phyloP scores from a whole-genome alignment of 192 early-diverging fungal species.

The Coemansia sp. region DNA sequence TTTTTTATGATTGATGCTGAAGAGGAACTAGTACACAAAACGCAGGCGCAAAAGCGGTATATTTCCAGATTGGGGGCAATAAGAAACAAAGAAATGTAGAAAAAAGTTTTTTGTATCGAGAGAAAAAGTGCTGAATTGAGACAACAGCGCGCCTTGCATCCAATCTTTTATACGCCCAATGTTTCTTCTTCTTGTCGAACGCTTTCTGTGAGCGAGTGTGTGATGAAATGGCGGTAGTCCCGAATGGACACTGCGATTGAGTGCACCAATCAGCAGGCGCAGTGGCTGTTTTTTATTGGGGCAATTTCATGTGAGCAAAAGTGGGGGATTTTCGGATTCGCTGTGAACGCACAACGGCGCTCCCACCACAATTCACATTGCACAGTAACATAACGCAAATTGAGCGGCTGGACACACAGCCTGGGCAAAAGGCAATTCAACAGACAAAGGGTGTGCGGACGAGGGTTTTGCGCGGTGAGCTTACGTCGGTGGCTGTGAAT shows the following conservation, averaged over 20 bases:
- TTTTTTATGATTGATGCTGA: background rate
- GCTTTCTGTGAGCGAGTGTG: constrained; percentile 1
- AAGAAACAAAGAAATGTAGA: background rate
- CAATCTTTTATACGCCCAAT: constrained; percentile 1
- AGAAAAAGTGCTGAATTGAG: background rate
- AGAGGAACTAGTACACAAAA: background rate
- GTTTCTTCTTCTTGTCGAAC: background rate
- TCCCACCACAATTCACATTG: constrained; percentile 5
- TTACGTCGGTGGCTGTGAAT: too few species aligned
- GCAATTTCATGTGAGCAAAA: background rate
- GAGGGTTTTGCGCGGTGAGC: too few species aligned
- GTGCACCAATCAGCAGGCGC: background rate
- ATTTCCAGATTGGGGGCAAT: too few species aligned
- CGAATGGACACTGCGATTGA: background rate
- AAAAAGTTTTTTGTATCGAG: constrained; percentile 2
- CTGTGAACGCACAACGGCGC: background rate
- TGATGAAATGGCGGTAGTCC: constrained; percentile 6
- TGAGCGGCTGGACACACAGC: background rate
- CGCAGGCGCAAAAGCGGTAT: background rate
- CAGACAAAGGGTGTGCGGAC: too few species aligned
- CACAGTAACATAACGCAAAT: background rate
- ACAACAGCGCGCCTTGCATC: background rate
- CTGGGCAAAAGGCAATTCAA: too few species aligned
- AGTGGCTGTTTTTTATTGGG: constrained; percentile 9
- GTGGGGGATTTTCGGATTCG: background rate